Evolutionary conservation across 345 rosid species (phyloP).

Genomic region (Angophora floribunda): DNA sequence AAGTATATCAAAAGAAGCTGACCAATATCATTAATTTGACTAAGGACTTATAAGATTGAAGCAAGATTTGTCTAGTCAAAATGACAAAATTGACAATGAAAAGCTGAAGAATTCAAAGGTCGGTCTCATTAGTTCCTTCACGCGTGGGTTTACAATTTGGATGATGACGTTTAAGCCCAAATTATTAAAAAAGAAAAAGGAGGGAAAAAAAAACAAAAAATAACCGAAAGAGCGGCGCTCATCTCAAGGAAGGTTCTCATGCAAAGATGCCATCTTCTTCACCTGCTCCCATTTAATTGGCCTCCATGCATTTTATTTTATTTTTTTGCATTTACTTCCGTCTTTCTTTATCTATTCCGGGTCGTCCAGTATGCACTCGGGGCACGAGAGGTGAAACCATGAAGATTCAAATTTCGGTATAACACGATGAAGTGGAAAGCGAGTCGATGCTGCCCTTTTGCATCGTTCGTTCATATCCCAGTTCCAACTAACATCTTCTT

Average conservation of each 20-base stretch:
- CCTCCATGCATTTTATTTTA: too few species aligned
- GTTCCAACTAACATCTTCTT: neutral
- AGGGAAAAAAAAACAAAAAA: neutral
- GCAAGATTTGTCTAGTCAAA: neutral
- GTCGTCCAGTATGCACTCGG: neutral
- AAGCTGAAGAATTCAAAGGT: too few species aligned
- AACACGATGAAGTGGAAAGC: neutral
- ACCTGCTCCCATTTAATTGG: neutral
- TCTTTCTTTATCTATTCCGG: neutral
- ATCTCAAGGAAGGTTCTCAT: neutral
- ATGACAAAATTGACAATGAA: neutral
- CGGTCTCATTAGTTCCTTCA: neutral
- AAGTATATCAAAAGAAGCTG: neutral
- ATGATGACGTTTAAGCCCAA: neutral
- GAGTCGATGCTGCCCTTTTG: neutral
- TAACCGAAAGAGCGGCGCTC: neutral
- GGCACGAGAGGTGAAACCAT: neutral
- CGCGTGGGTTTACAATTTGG: neutral
- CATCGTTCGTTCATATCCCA: neutral
- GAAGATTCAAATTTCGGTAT: neutral
- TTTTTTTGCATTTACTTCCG: neutral
- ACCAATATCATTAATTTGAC: neutral
- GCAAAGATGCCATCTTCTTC: neutral
- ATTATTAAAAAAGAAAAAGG: neutral
- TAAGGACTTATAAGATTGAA: neutral